phyloP scores from a whole-genome alignment of 495 filamentous ascomycete genomes.

The Penicillium robsamsonii region DNA sequence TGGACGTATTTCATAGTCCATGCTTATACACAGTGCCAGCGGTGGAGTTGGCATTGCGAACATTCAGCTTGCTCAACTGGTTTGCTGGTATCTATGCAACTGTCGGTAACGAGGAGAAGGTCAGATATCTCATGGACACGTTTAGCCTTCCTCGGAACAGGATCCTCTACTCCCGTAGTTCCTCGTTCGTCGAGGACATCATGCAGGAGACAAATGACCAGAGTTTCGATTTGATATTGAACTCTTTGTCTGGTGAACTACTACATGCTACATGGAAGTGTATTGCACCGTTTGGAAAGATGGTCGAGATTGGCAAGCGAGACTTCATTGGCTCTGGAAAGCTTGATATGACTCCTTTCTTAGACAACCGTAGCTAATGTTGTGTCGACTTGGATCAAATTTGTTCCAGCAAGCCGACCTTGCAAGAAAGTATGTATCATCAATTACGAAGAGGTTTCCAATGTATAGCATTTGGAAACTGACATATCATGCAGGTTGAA shows the following conservation, averaged over 20 bases:
- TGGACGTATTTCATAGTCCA: slow-evolving; percentile 9
- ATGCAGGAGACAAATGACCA: slow-evolving; percentile 19
- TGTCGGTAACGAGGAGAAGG: slow-evolving; percentile 46
- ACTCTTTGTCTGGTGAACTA: slow-evolving; percentile 33
- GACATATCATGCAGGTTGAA: slow-evolving; percentile 3
- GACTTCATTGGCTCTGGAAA: slow-evolving; percentile 28
- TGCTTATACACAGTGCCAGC: slow-evolving; percentile 45
- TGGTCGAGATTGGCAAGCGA: slow-evolving; percentile 37
- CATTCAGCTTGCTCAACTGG: slow-evolving; percentile 33
- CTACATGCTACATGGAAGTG: slow-evolving; percentile 33
- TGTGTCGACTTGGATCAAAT: slow-evolving; percentile 22
- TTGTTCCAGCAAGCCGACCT: background rate
- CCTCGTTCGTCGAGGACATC: slow-evolving; percentile 18
- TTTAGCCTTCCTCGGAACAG: slow-evolving; percentile 24
- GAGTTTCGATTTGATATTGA: slow-evolving; percentile 37
- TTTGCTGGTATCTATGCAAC: slow-evolving; percentile 35
- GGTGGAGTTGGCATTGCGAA: slow-evolving; percentile 45
- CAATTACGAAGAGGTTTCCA: slow-evolving; percentile 1
- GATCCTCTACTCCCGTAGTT: slow-evolving; percentile 25
- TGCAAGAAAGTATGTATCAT: slow-evolving; percentile 8
- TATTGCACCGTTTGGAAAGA: slow-evolving; percentile 27
- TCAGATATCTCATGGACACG: slow-evolving; percentile 30
- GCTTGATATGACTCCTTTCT: slow-evolving; percentile 37
- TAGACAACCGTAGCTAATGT: slow-evolving; percentile 23
- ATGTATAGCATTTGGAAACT: background rate